These are phyloP conservation scores for Aspergillus carbonarius DNA, from an alignment of 2,329 filamentous ascomycete species.

Conservation along the genomic window DNA sequence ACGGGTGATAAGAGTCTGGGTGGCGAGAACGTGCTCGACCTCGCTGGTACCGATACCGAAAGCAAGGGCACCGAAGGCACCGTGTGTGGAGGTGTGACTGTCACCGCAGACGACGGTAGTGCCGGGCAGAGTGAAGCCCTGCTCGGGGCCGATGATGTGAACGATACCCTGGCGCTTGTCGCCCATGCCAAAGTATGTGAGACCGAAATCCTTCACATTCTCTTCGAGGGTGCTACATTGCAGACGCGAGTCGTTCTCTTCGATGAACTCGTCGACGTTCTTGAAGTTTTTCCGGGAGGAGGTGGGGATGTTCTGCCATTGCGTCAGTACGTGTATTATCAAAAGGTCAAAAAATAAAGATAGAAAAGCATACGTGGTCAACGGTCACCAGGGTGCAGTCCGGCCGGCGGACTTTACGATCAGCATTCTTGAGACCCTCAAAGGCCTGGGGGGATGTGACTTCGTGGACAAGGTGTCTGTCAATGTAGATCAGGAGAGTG, in stretches of 20 bases:
- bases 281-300: conserved; percentile 88
- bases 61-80: conserved; percentile 89
- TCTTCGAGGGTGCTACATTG: conserved; percentile 96
- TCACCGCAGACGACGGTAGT: conserved; percentile 98
- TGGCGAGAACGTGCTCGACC: conserved; percentile 96
- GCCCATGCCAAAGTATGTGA: conserved; percentile 95
- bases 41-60: conserved; percentile 98
- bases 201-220: conserved; percentile 92
- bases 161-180: conserved; percentile 98
- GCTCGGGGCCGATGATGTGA: conserved; percentile 96
- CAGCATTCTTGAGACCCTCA: conserved; percentile 87
- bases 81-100: conserved; percentile 96
- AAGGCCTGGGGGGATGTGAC: conserved; percentile 99
- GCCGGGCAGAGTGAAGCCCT: conserved; percentile 95
- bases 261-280: conserved; percentile 88
- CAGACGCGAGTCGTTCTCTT: conserved; percentile 87
- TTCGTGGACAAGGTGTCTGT: conserved; percentile 95
- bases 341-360: neutral
- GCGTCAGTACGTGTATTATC: conserved; percentile 4
- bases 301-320: conserved; percentile 81
- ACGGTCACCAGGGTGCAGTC: conserved; percentile 97
- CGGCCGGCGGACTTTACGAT: conserved; percentile 81
- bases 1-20: conserved; percentile 91
- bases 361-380: conserved; percentile 74
- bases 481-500: conserved; percentile 89